Base-by-base conservation (phyloP, 768 basidiomycete genomes). In the Suillus plorans region DNA sequence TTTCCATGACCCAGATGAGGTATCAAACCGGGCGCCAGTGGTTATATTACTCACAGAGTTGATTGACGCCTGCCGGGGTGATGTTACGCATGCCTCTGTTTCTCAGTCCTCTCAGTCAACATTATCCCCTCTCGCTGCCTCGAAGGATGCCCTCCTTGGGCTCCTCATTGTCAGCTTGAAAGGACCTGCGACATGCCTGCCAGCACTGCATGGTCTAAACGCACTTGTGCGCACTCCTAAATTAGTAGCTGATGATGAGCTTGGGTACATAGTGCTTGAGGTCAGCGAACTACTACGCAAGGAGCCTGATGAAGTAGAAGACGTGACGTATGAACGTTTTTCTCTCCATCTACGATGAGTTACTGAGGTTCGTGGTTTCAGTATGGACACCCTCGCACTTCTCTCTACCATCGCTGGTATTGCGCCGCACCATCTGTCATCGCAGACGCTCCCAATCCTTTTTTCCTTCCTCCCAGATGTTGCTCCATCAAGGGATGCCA, bases 101-200 rank as follows among this genome's bases (percentile, higher is more conserved):
- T 25, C 59, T 6, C 41, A 34, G 13, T 39, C 42, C 28, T 14
- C 68, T 73, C 55, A 67, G 66, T 10, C 71, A 68, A 3, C 78
- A 78, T 34, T 70, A 76, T 49, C 77, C 79, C 50, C 66, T 2
- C 78, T 97, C 58, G 70, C 78, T 34, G 80, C 85, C 1, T 89
- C 84, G 75, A 93, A 94, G 74, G 94, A 96, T 66, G 85, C 89
- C 64, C 79, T 97, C 0, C 79, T 95, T 16, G 89, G 89, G 13
- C 77, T 85, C 45, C 79, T 89, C 41, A 83, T 81, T 25, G 83
- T 83, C 22, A 91, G 89, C 13, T 74, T 90, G 63, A 86, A 83
- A 68, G 75, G 78, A 3, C 56, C 82, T 6, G 72, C 84, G 3
- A 83, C 87, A 6, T 80, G 86, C 28, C 76, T 80, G 39, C 80